Base-by-base conservation (phyloP, 139 green algal species). In the Zygnema cylindricum region DNA sequence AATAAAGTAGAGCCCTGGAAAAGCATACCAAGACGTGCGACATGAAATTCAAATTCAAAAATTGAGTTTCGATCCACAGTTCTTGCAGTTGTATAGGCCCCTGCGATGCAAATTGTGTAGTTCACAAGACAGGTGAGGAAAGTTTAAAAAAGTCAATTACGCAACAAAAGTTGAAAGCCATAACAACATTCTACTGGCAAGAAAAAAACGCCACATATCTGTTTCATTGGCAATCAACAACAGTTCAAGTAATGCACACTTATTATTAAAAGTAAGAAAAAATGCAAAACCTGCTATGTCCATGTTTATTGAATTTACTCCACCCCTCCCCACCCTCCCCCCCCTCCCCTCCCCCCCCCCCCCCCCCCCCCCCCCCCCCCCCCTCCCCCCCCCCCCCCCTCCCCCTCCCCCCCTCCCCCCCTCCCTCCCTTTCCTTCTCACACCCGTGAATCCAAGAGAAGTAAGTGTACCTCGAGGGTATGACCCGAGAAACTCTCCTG, bases 1-100 rank as follows among this genome's bases (percentile, higher is more conserved):
- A 30, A 30, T 30, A 73, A 30, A 30, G 30, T 30, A 73, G 57
- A 73, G 30, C 30, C 57, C 30, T 30, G 30, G 30, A 11, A 79
- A 16, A 55, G 71, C 71, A 7, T 43, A 79, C 71, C 71, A 42
- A 79, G 38, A 16, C 71, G 71, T 55, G 36, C 38, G 71, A 79
- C 71, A 79, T 79, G 71, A 11, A 79, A 79, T 42, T 79, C 71
- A 79, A 79, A 79, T 16, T 79, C 71, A 43, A 79, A 79, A 79
- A 79, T 16, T 7, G 71, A 42, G 42, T 79, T 79, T 7, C 71
- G 38, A 55, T 79, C 11, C 16, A 79, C 71, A 43, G 71, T 79
- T 42, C 71, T 42, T 16, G 38, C 71, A 32, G 71, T 79, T 43
- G 71, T 79, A 11, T 79, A 79, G 16, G 71, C 71, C 11, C 71